Evolutionary conservation across 306 rosid genomes (phyloP), one percentile per base, ranked within the genome.

Genomic region (Fragaria ananassa): DNA sequence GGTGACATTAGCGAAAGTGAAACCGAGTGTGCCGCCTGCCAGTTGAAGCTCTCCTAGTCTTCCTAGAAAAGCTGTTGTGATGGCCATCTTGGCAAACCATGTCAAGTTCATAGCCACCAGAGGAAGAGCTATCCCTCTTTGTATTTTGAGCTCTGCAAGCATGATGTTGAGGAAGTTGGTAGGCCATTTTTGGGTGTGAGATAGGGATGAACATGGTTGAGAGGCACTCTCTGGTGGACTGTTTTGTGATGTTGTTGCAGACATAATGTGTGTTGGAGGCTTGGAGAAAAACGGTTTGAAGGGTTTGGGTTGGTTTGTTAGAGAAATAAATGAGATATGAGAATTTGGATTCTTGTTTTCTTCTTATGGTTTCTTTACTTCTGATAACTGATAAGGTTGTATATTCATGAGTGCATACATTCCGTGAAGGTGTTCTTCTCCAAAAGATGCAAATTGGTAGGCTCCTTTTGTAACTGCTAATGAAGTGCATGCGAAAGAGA

Each of bases 1-100:
- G 0, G 97, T 95, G 77, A 95, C 97, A 58, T 95, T 95, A 1
- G 97, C 96, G 19, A 95, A 95, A n/a, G 97, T 92, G 74, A 89
- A 85, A 21, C 97, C 98, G 1, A 95, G 96, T 0, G 92, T 71
- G 0, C 95, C 97, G 0, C 96, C 97, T 1, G 98, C 97, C 54
- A 95, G 79, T 72, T 80, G 85, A 25, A 95, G 96, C 76, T 84
- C 85, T 12, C 98, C 98, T 0, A 90, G 92, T 29, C 86, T 80
- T 21, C 98, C 98, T 10, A 95, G 76, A 66, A 95, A 95, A 0
- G 88, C 97, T 8, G 98, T 90, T 47, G 97, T 95, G 84, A 92
- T 86, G 78, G 89, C 76, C 25, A 89, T 83, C 70, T 88, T 95
- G 56, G 85, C 87, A 78, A 95, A 90, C 97, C 96, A 95, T 42